Conservation (phyloP, 2,329 filamentous ascomycete species). For the Venturia aucupariae region DNA sequence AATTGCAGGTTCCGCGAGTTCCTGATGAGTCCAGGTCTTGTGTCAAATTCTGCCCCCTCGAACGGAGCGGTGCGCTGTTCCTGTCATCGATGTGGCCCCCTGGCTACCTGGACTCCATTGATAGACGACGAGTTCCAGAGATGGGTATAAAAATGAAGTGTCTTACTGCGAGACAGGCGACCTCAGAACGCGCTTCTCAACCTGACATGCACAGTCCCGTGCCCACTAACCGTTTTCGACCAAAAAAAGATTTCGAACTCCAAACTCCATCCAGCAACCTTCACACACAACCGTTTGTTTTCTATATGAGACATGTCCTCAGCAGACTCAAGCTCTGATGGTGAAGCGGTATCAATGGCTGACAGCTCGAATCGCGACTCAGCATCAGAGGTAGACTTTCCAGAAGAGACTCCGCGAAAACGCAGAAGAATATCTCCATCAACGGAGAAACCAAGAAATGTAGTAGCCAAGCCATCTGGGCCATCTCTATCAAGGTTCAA, state of each 20-base stretch:
- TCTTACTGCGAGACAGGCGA: not conserved
- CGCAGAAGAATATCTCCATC: slow-evolving; percentile 9
- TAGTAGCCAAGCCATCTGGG: not conserved
- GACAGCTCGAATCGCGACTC: not conserved
- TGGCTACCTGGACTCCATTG: not conserved
- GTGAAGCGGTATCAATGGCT: not conserved
- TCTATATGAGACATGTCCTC: not conserved
- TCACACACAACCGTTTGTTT: not conserved
- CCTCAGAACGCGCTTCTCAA: not conserved
- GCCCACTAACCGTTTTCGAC: not conserved
- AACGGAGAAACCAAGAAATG: not conserved
- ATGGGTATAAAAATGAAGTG: too few relatives aligned
- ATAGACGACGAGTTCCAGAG: not conserved
- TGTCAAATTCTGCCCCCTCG: not conserved
- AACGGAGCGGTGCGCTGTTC: not conserved
- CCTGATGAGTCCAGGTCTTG: not conserved
- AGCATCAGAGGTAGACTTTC: slow-evolving; percentile 1
- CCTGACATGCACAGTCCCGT: not conserved
- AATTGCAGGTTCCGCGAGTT: not conserved
- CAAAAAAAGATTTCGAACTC: not conserved
- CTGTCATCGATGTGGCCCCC: not conserved
- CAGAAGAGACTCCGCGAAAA: slow-evolving; percentile 8
- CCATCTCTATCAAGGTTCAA: slow-evolving; percentile 6
- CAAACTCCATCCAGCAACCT: not conserved
- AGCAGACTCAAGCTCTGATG: not conserved